Evolutionary conservation across 2,329 filamentous ascomycete species (phyloP), one percentile per base, ranked within the genome.

Genomic region (Penicillium capsulatum): DNA sequence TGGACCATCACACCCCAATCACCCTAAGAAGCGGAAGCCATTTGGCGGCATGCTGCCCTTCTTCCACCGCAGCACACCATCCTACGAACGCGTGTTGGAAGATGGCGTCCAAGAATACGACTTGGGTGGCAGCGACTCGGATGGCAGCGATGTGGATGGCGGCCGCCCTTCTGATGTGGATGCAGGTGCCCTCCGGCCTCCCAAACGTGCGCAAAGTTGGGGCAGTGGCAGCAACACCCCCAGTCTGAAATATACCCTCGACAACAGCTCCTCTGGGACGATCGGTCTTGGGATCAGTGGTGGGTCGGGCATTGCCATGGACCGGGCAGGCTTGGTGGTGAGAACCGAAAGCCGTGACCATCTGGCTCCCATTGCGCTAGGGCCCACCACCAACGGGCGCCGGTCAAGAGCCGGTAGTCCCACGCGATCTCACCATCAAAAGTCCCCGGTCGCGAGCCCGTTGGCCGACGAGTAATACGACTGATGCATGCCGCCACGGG

Each of bases 341-440:
- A 73, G 91, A 51, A 94, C 86, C 0, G 91, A 96, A 60, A 94
- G 88, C 60, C 75, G 88, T 37, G 92, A 97, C 59, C 75, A 86
- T 42, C 66, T 96, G 26, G 73, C 76, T 11, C 75, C 71, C 7
- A 60, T 78, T 10, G 75, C 69, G 64, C 40, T 68, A 19, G 65
- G 62, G 53, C 76, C 76, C 9, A 72, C 69, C 34, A 68, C 72
- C 36, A 68, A 65, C 38, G 66, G 66, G 6, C 65, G 66, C 34
- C 63, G 63, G 22, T 69, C 66, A 13, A 61, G 71, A 45, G 55
- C 68, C 7, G 66, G 67, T 31, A 72, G 69, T 61, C 71, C 71
- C 7, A 80, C 79, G 7, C 47, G 64, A 44, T 57, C 63, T 14
- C 57, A 60, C 13, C 57, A 59, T 29, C 58, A 57, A 34, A 63